Evolutionary conservation across 768 basidiomycete species (phyloP), one percentile per base, ranked within the genome.

Genomic region (Heimioporus sp.): DNA sequence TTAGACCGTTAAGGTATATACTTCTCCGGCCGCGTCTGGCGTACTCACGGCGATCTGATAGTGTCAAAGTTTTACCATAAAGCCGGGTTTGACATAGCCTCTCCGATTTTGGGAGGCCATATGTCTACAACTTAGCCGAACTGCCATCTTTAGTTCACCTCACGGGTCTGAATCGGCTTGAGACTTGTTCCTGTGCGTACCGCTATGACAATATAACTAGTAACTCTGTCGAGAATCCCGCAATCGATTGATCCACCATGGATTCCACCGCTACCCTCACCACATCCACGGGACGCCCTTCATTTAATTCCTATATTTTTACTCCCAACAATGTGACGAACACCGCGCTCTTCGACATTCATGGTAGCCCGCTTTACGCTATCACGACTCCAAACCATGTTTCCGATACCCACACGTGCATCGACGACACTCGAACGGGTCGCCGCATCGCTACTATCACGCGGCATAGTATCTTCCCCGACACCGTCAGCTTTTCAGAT

Each of bases 401-500:
- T 10, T 31, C 59, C 2, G 49, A 57, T 41, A 53, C 49, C 21
- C 42, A 43, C 10, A 54, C 49, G n/a, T 20, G 45, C 10, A 37
- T 60, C 20, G 24, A 37, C 13, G 59, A 60, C 15, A 43, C 48
- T 30, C 51, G 21, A 11, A 50, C 46, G 4, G 45, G 60, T 1
- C 46, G 12, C 17, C 28, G 40, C 15, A 30, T 61, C 34, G 55
- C 59, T 15, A 42, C 42, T 6, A 28, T 52, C 16, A 44, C 42
- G 0, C 48, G 49, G 31, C 50, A 36, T 5, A 36, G 57, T 13
- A 34, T 57, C 49, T 41, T 60, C 24, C 49, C 59, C 10, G 59
- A 57, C 34, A 61, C 46, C 11, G 37, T 60, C n/a, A 53, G 51
- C 3, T 57, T 61, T 36, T 20, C 47, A 12, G 43, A 48, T 30